These are phyloP conservation scores for Lithospermum erythrorhizon DNA, from an alignment of 257 asterid species.

Conservation along the genomic window DNA sequence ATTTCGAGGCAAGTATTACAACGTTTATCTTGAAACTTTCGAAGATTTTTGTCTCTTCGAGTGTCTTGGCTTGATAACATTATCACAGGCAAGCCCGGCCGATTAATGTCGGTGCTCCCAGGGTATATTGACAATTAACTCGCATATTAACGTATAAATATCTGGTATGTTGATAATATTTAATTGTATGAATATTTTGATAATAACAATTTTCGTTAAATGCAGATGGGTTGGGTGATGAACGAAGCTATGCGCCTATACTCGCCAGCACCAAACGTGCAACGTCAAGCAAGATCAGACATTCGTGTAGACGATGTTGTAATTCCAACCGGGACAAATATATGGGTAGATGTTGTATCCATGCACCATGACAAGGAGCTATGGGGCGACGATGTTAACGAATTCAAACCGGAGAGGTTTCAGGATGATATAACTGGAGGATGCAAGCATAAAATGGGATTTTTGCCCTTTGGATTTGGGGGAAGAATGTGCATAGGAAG, in stretches of 20 bases:
- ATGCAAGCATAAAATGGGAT: slow-evolving; percentile 88
- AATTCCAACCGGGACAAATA: slow-evolving; percentile 65
- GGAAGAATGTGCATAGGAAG: slow-evolving; percentile 87
- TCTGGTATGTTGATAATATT: neutral
- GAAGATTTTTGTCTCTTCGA: too few relatives aligned
- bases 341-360: slow-evolving; percentile 82
- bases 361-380: slow-evolving; percentile 61
- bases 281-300: slow-evolving; percentile 63
- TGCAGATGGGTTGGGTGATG: slow-evolving; percentile 97
- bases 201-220: neutral
- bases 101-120: too few relatives aligned
- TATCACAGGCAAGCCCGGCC: too few relatives aligned
- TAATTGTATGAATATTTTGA: neutral
- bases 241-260: slow-evolving; percentile 62
- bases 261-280: slow-evolving; percentile 76
- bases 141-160: too few relatives aligned
- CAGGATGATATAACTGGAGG: slow-evolving; percentile 43
- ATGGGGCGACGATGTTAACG: slow-evolving; percentile 73
- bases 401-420: slow-evolving; percentile 68
- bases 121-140: too few relatives aligned
- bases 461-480: slow-evolving; percentile 78
- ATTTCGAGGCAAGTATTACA: too few relatives aligned
- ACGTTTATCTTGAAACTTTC: too few relatives aligned
- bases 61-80: too few relatives aligned
- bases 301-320: slow-evolving; percentile 37